Base-by-base conservation (phyloP, 768 basidiomycete species). In the Pleurotus djamor region DNA sequence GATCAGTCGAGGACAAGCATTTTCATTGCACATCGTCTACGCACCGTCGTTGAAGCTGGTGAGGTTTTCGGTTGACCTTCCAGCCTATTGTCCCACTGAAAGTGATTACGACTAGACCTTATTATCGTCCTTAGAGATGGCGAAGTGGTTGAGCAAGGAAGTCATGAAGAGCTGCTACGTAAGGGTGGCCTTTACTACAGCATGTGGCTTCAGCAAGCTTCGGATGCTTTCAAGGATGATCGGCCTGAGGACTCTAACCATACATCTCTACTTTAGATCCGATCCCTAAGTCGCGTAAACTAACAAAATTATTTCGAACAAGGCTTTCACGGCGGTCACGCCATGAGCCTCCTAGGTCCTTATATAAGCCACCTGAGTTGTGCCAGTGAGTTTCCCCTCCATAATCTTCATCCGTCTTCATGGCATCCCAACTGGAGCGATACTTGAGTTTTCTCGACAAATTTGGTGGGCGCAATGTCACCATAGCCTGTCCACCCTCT, bases 51-150 rank as follows among this genome's bases (percentile, higher is more conserved):
- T 28, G 94, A 96, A 71, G 85, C 94, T n/a, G 93, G 91, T 87
- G 64, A 61, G 80, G 10, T 57, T 32, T 44, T 43, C 3, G 54
- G 14, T 9, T 14, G n/a, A 7, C 16, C 21, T 13, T 34, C 45
- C 59, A 16, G 36, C 37, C 61, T 12, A 50, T 16, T 28, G 21
- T 28, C 21, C 21, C 21, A 28, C 21, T 28, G 8, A 12, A n/a
- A 37, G 52, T 43, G 37, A 58, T 57, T 17, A 54, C 37, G 7
- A 28, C 21, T 57, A 89, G 96, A 99, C 69, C 72, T 94, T 12
- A 98, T 98, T 71, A 91, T 99, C 50, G 96, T 98, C 10, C 81
- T 99, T 52, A 87, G 84, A 68, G 91, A 95, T n/a, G 97, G 97
- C 0, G 72, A 83, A 52, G 92, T 98, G 2, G 88, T 88, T 5